Base-by-base conservation (phyloP, 179 eudicot species). In the Drosera spatulata region DNA sequence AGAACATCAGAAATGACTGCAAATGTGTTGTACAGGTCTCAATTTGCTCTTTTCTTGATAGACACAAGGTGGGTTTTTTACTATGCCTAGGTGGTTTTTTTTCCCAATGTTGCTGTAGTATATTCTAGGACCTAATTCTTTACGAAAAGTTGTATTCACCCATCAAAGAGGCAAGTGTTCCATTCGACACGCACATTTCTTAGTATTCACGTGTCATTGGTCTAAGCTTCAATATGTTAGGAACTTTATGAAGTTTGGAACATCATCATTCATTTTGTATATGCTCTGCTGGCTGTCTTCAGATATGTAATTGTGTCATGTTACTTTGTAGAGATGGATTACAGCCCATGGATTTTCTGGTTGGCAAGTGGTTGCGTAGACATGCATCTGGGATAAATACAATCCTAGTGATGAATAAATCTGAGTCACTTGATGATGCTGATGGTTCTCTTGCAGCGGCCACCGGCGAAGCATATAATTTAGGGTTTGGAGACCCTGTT, bases 401-500 rank as follows among this genome's bases (percentile, higher is more conserved):
- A 56, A 68, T 86, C 38, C 83, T 93, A 48, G 87, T 89, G 58
- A 86, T 93, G 90, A 93, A 93, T 73, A 93, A 93, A 81, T 82
- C 96, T 15, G 99, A 93, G 71, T 75, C 84, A 68, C 85, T 93
- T 22, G 95, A 88, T 75, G 93, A 82, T 66, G 63, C 71, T 51
- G 78, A 69, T 73, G 99, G 99, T 46, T 71, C 96, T 67, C 66
- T 93, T 66, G 89, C 87, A 64, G 78, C 88, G 58, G 90, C 84
- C 62, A 74, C 82, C 63, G 95, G 95, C 60, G 96, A 93, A 79
- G 96, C 96, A 41, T 80, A 83, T 68, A 70, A 69, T 60, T 77
- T 93, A 69, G 99, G 99, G 41, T 89, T 93, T 69, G 99, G 99
- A 52, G 95, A 93, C 56, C 99, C 99, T 57, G 65, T 93, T 71